These are phyloP conservation scores for Hamigera avellanea DNA, from an alignment of 495 filamentous ascomycete genomes.

Conservation along the genomic window DNA sequence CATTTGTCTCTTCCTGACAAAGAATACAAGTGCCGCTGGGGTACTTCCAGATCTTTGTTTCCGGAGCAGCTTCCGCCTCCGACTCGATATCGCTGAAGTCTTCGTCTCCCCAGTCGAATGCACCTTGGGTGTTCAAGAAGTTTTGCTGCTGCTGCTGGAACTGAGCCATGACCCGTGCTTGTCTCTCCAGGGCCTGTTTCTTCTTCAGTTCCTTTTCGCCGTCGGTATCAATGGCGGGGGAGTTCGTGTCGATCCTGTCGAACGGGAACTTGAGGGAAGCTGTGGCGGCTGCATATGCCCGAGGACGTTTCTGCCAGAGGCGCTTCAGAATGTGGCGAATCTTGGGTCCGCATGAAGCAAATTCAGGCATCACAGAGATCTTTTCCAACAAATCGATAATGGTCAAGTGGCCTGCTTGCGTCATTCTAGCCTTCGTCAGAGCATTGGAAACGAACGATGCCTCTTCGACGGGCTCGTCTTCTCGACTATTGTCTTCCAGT, in stretches of 20 bases:
- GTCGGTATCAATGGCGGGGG: slow-evolving; percentile 46
- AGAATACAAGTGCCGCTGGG: slow-evolving; percentile 91
- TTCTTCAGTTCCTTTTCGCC: slow-evolving; percentile 78
- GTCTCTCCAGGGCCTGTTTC: slow-evolving; percentile 72
- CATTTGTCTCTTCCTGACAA: slow-evolving; percentile 92
- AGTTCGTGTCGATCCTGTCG: slow-evolving; percentile 45
- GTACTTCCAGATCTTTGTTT: slow-evolving; percentile 79
- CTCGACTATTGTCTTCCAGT: slow-evolving; percentile 59
- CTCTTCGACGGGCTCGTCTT: slow-evolving; percentile 40
- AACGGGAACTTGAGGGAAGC: slow-evolving; percentile 37
- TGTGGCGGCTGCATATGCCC: slow-evolving; percentile 51
- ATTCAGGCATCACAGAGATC: slow-evolving; percentile 60
- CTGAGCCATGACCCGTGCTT: slow-evolving; percentile 90
- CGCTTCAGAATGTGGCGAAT: slow-evolving; percentile 75
- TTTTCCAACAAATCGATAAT: slow-evolving; percentile 66
- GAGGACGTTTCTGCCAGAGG: slow-evolving; percentile 71
- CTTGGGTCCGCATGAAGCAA: slow-evolving; percentile 72
- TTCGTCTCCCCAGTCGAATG: slow-evolving; percentile 75
- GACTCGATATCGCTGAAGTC: slow-evolving; percentile 60
- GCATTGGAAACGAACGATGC: slow-evolving; percentile 61
- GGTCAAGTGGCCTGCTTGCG: slow-evolving; percentile 45
- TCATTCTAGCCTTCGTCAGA: slow-evolving; percentile 45
- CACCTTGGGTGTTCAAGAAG: slow-evolving; percentile 77
- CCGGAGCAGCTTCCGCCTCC: slow-evolving; percentile 37
- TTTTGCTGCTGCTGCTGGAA: slow-evolving; percentile 94